Base-by-base conservation (phyloP, 1,139 yeast genomes). In the Waltiozyma sp. region DNA sequence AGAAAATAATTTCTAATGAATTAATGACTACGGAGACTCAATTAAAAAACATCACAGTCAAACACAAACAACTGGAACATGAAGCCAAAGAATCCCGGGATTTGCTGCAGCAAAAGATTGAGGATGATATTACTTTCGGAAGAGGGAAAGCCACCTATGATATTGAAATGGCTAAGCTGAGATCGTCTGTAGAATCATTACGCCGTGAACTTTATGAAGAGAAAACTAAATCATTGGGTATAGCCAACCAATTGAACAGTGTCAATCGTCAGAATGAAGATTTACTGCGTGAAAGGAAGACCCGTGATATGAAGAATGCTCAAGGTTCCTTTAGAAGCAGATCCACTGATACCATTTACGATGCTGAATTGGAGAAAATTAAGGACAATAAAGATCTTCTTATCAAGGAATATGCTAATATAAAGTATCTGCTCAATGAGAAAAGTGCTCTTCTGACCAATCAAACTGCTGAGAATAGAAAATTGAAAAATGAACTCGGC, bases 401-500 rank as follows among this genome's bases (percentile, higher is more conserved):
- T 38, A 57, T 69, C 45, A 68, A 64, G 42, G 79, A 73, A 37
- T 75, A 68, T 54, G 70, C 75, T 10, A 64, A 62, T 38, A 62
- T 77, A 54, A 76, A 73, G 48, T 57, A 75, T 19, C 72, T 73
- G 48, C 58, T 77, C 37, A 73, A 75, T 47, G 81, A 77, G 46
- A 70, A 66, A 37, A 68, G 69, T 45, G 80, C 79, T 8, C 58
- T 63, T 6, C 55, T 76, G 40, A 66, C 77, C 38, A 71, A 67
- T 40, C 80, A 76, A 49, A 66, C 68, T 42, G 73, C 75, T 41
- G 82, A 76, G 48, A 77, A 75, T 48, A 56, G 54, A 38, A 72
- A 73, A 49, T 57, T 80, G 38, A 61, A 65, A n/a, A 79, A 80
- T 41, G 86, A 81, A 47, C 53, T 80, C 43, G 68, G 70, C 31